Conservation (phyloP, 2,329 filamentous ascomycete genomes). For the Diaporthe australafricana region DNA sequence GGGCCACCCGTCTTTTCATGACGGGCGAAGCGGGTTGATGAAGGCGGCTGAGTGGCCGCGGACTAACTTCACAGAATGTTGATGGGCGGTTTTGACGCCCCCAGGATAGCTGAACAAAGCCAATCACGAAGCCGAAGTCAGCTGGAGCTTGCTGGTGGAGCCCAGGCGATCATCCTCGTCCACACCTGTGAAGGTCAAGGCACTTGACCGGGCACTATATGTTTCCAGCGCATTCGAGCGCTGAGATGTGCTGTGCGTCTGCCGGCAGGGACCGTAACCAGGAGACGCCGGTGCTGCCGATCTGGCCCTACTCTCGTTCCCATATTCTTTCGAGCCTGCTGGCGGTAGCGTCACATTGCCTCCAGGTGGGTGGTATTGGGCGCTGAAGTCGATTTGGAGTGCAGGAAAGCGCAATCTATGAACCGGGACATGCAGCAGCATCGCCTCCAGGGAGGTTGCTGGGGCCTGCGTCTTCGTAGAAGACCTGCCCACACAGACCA, state of each 20-base stretch:
- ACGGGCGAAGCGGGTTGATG: neutral
- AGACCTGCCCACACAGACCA: neutral
- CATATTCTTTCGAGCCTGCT: neutral
- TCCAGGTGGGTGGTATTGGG: constrained; percentile 10
- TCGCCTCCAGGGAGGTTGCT: neutral
- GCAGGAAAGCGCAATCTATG: neutral
- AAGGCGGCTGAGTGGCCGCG: neutral
- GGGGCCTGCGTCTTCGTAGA: neutral
- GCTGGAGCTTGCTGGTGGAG: neutral
- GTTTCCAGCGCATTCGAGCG: neutral
- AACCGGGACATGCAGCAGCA: constrained; percentile 8
- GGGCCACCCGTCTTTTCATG: neutral
- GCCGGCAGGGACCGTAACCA: neutral
- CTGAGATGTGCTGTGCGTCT: neutral
- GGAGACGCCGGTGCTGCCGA: neutral
- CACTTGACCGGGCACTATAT: neutral
- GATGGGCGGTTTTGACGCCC: neutral
- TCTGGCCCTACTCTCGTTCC: neutral
- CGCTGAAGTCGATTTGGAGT: neutral
- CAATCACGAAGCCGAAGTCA: neutral
- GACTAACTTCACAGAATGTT: neutral
- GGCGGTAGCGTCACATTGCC: neutral
- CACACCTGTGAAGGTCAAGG: neutral
- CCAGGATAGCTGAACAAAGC: neutral
- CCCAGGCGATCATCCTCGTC: neutral